A percentile compares a stretch with the other conserved stretches of the same genome.
Conservation (phyloP, 108 stramenopile species). For the Skeletonema potamos region DNA sequence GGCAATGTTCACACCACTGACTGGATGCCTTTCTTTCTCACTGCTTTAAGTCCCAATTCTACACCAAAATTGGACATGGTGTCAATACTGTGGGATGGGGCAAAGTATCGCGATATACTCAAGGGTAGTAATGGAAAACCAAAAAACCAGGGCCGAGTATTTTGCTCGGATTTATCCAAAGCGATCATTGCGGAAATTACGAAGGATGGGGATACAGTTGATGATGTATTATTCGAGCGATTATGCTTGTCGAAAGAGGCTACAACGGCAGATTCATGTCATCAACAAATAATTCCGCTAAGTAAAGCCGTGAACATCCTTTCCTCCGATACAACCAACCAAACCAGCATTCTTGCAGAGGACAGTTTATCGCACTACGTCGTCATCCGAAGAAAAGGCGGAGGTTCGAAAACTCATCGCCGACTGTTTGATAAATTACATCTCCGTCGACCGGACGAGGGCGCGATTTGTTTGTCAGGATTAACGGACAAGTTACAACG, state of each 20-base stretch:
- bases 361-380: constrained; percentile 38
- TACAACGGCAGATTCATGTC: not conserved
- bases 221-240: constrained; percentile 39
- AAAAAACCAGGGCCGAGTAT: not conserved
- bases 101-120: constrained; percentile 39
- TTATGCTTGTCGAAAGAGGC: not conserved
- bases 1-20: constrained; percentile 18
- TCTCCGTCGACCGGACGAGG: constrained; percentile 44
- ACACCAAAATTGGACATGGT: constrained; percentile 10
- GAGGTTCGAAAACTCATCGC: constrained; percentile 47
- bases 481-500: constrained; percentile 30
- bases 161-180: constrained; percentile 21
- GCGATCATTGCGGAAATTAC: constrained; percentile 35
- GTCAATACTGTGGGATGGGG: constrained; percentile 45
- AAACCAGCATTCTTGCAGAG: constrained; percentile 8
- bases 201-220: constrained; percentile 35
- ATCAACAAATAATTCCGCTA: constrained; percentile 20
- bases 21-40: constrained; percentile 42
- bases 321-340: not conserved
- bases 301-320: constrained; percentile 27
- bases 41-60: constrained; percentile 21
- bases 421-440: constrained; percentile 51
- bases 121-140: not conserved
- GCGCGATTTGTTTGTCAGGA: constrained; percentile 44
- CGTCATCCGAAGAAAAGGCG: constrained; percentile 47